These are phyloP conservation scores for Phylloporus rhodoxanthus DNA, from an alignment of 768 basidiomycete species.

Conservation along the genomic window DNA sequence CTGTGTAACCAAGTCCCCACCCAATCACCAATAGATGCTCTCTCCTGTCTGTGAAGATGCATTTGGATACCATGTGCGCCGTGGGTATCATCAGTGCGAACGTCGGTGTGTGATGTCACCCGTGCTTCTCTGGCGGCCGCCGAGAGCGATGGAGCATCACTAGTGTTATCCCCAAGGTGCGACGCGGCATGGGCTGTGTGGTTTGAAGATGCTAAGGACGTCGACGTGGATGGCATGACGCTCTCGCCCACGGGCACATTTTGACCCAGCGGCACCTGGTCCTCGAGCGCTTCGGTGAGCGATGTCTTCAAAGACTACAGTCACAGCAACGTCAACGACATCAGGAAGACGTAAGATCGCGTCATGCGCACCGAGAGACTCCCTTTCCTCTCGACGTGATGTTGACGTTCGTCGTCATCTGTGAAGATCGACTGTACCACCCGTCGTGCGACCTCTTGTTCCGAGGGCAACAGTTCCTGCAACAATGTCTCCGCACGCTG, in stretches of 20 bases:
- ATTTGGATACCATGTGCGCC: conserved; percentile 3
- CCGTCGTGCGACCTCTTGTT: conserved; percentile 61
- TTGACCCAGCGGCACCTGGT: conserved; percentile 39
- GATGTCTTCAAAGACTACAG: conserved; percentile 42
- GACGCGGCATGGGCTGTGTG: not conserved
- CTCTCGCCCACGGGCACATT: conserved; percentile 20
- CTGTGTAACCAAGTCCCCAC: conserved; percentile 72
- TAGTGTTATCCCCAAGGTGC: not conserved
- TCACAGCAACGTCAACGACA: not conserved
- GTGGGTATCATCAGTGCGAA: conserved; percentile 6
- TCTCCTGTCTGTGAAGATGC: conserved; percentile 28
- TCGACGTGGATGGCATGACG: conserved; percentile 13
- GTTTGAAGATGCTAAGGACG: not conserved
- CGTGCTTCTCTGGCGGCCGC: conserved; percentile 1
- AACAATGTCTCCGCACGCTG: conserved; percentile 50
- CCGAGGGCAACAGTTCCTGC: conserved; percentile 51
- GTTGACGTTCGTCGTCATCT: conserved; percentile 39
- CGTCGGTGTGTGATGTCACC: conserved; percentile 1
- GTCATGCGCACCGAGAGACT: conserved; percentile 48
- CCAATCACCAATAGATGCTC: conserved; percentile 56
- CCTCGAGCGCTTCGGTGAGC: conserved; percentile 42
- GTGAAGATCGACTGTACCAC: conserved; percentile 63
- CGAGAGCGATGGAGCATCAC: not conserved
- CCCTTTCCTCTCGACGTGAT: conserved; percentile 49
- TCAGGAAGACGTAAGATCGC: not conserved